phyloP scores from a whole-genome alignment of 225 moss, liverwort and hornwort species.

The Bryoerythrophyllum caledonicum region DNA sequence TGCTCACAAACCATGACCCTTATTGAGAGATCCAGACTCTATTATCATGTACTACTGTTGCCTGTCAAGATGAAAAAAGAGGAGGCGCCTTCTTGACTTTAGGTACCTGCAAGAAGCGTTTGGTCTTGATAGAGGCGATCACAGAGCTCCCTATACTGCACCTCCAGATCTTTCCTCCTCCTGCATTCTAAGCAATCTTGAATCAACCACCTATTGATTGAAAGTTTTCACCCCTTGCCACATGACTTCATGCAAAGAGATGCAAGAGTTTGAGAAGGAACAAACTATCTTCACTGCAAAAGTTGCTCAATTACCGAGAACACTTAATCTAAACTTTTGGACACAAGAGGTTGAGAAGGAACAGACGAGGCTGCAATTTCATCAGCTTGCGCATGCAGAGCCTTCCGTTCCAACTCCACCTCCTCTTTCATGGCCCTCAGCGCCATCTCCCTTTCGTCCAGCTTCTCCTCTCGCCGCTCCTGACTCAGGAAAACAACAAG shows the following conservation, averaged over 20 bases:
- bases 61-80: too few relatives aligned
- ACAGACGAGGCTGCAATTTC: constrained; percentile 50
- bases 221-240: too few relatives aligned
- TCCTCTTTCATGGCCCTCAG: constrained; percentile 63
- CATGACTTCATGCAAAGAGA: too few relatives aligned
- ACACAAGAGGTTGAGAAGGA: neutral
- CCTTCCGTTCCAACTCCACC: constrained; percentile 45
- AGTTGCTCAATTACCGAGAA: neutral
- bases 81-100: too few relatives aligned
- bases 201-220: too few relatives aligned
- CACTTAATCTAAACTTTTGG: neutral
- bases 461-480: constrained; percentile 62
- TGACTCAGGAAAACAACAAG: constrained; percentile 17
- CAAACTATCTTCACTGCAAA: neutral
- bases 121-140: constrained; percentile 57
- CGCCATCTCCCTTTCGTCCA: constrained; percentile 53
- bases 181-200: constrained; percentile 22
- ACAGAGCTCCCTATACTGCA: constrained; percentile 48
- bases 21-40: neutral
- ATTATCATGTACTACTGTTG: constrained; percentile 4
- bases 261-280: too few relatives aligned
- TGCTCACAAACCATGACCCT: constrained; percentile 38
- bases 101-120: constrained; percentile 56
- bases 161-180: constrained; percentile 68
- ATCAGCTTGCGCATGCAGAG: constrained; percentile 56